phyloP scores from a whole-genome alignment of 345 rosid species.

The Melastoma malabathricum region DNA sequence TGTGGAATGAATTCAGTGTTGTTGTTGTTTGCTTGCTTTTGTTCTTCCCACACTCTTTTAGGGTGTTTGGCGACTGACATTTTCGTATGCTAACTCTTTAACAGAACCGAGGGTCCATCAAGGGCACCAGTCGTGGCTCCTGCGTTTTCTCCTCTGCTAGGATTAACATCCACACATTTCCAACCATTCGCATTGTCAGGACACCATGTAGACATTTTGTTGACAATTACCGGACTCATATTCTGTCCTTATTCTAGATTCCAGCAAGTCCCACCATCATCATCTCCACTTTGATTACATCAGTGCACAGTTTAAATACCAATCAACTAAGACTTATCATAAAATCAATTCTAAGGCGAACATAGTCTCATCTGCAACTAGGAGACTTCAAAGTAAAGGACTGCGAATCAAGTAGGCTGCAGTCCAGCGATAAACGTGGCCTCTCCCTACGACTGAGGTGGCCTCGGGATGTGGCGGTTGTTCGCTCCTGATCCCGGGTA shows the following conservation, averaged over 20 bases:
- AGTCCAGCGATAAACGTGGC: constrained; percentile 23
- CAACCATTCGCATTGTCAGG: not conserved
- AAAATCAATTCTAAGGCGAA: too few species aligned
- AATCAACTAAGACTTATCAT: too few species aligned
- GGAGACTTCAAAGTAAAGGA: not conserved
- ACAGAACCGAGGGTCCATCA: constrained; percentile 19
- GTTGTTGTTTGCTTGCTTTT: too few species aligned
- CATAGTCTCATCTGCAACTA: too few species aligned
- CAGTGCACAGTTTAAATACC: too few species aligned
- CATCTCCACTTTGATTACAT: too few species aligned
- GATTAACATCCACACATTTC: constrained; percentile 10
- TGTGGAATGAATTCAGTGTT: too few species aligned
- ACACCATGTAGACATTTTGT: not conserved
- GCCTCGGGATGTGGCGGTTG: constrained; percentile 62
- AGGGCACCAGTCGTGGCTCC: constrained; percentile 28
- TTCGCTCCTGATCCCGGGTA: constrained; percentile 76
- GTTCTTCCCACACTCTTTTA: too few species aligned
- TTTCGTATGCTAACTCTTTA: too few species aligned
- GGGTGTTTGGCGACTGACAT: too few species aligned
- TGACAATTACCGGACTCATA: not conserved
- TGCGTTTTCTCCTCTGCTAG: constrained; percentile 13
- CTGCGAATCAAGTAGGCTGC: not conserved
- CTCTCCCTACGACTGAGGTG: constrained; percentile 17
- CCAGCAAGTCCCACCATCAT: too few species aligned
- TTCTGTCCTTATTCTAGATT: too few species aligned